These are phyloP conservation scores for Phlegmacium glaucopus DNA, from an alignment of 768 basidiomycete genomes.

Conservation along the genomic window DNA sequence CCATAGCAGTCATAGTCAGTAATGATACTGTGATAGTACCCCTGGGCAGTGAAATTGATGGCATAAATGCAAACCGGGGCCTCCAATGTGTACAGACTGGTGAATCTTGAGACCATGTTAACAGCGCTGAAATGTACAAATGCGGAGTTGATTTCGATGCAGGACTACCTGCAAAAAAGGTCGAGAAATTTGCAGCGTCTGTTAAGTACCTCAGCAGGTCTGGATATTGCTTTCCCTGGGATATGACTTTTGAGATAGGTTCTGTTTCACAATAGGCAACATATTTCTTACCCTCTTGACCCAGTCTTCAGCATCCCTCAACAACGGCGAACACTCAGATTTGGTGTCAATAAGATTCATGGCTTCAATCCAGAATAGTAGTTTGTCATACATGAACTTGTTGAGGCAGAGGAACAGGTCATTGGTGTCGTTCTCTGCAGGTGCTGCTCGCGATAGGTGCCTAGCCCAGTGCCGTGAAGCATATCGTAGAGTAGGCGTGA, in stretches of 20 bases:
- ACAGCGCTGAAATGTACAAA: constrained; percentile 16
- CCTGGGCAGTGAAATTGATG: constrained; percentile 1
- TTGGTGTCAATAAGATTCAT: constrained; percentile 20
- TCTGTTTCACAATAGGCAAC: not conserved
- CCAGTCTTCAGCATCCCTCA: constrained; percentile 7
- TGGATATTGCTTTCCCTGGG: not conserved
- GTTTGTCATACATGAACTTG: no score
- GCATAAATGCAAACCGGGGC: constrained; percentile 5
- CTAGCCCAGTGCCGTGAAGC: constrained; percentile 8
- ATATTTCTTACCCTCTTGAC: not conserved
- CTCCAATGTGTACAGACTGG: constrained; percentile 7
- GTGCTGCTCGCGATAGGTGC: no score
- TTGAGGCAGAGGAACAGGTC: no score
- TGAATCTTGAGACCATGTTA: constrained; percentile 7
- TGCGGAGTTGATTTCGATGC: constrained; percentile 15
- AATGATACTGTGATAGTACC: constrained; percentile 2
- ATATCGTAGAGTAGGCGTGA: constrained; percentile 6
- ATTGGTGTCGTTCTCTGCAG: no score
- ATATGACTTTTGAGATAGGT: not conserved
- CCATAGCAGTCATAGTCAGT: constrained; percentile 1
- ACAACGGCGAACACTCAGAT: constrained; percentile 17
- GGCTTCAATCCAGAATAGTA: constrained; percentile 26
- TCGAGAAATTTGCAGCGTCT: constrained; percentile 16
- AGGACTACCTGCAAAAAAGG: constrained; percentile 12
- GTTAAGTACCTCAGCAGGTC: constrained; percentile 2